Percentiles rank a stretch among this genome's conserved stretches.
Conservation (phyloP, 2,329 filamentous ascomycete genomes). For the Arthrinium puccinioides region DNA sequence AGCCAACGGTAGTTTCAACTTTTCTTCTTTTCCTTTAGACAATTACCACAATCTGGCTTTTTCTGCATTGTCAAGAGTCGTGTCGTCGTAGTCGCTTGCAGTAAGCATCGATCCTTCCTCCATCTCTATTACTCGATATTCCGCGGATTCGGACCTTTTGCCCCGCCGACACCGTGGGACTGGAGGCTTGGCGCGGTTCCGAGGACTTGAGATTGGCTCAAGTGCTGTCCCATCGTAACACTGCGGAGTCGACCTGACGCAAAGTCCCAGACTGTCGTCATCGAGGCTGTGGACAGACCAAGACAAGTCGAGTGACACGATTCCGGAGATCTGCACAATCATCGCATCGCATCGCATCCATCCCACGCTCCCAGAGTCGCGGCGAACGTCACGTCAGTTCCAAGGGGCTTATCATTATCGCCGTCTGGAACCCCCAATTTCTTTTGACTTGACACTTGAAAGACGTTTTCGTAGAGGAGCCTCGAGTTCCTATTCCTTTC, state of each 20-base stretch:
- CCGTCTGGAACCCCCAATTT: too few relatives aligned
- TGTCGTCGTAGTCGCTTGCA: not conserved
- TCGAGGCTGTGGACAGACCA: not conserved
- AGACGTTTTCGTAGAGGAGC: not conserved
- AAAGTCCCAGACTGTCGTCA: slow-evolving; percentile 1
- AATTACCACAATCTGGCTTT: not conserved
- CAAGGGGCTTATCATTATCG: too few relatives aligned
- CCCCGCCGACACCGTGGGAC: slow-evolving; percentile 1
- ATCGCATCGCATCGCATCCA: not conserved
- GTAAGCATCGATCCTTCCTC: not conserved
- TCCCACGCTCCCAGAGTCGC: not conserved
- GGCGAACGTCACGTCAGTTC: too few relatives aligned
- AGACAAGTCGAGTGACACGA: too few relatives aligned
- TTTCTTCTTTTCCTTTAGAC: not conserved
- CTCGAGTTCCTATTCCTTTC: not conserved
- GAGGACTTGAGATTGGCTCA: slow-evolving; percentile 1
- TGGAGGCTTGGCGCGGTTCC: not conserved
- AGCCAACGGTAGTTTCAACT: not conserved
- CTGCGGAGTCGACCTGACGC: too few relatives aligned
- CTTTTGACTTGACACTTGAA: not conserved
- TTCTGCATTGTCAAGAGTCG: not conserved
- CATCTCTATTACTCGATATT: not conserved
- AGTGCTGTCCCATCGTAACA: too few relatives aligned
- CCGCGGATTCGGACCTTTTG: slow-evolving; percentile 2
- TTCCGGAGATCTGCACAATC: not conserved